phyloP scores from a whole-genome alignment of 148 eudicot species.

The Rheum nobile region DNA sequence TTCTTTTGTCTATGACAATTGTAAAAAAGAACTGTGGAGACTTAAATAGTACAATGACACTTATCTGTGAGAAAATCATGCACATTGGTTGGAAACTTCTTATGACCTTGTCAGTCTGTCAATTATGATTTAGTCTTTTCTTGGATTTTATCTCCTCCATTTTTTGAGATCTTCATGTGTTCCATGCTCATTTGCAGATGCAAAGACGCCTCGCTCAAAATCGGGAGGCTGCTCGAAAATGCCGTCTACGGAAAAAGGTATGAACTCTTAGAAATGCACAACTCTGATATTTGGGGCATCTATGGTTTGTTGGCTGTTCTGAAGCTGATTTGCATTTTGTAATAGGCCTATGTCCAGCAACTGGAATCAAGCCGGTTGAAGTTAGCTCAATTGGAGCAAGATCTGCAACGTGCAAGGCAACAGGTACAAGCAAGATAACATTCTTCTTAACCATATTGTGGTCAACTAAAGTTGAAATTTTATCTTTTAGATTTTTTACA shows the following conservation, averaged over 20 bases:
- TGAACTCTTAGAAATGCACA: not conserved
- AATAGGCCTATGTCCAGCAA: slow-evolving; percentile 92
- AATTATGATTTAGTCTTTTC: not conserved
- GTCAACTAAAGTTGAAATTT: not conserved
- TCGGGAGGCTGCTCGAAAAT: slow-evolving; percentile 98
- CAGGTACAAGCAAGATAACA: slow-evolving; percentile 32
- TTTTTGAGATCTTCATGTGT: not conserved
- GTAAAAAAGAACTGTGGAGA: not conserved
- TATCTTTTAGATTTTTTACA: not conserved
- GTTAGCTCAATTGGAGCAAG: slow-evolving; percentile 81
- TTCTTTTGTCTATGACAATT: not conserved
- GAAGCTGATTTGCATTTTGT: slow-evolving; percentile 1
- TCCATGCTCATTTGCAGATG: slow-evolving; percentile 4
- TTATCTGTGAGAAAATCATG: not conserved
- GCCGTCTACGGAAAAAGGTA: slow-evolving; percentile 94
- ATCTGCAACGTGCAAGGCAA: slow-evolving; percentile 65
- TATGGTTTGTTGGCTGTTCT: not conserved
- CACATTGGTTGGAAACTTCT: not conserved
- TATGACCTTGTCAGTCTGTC: not conserved
- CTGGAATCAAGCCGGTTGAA: slow-evolving; percentile 74
- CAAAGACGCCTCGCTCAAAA: slow-evolving; percentile 95
- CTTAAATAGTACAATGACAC: not conserved
- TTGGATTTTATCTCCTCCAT: not conserved
- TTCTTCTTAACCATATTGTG: not conserved
- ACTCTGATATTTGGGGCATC: not conserved